A percentile compares a stretch with the other conserved stretches of the same genome.
These are phyloP conservation scores for Starmerella apis DNA, from an alignment of 805 yeast species.

Conservation along the genomic window DNA sequence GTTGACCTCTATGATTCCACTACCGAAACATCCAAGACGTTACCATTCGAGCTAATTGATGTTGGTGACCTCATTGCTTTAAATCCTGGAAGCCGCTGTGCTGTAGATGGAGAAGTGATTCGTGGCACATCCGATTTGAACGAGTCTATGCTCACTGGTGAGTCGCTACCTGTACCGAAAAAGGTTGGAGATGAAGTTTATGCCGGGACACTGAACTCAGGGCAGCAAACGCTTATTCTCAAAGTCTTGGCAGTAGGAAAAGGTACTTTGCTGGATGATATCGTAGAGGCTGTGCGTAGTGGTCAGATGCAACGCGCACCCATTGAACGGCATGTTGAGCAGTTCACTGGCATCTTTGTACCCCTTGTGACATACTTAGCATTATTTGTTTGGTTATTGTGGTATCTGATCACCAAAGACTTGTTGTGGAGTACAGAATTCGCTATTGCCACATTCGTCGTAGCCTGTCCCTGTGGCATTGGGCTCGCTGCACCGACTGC, in stretches of 20 bases:
- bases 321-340: constrained; percentile 59
- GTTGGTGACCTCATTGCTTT: constrained; percentile 69
- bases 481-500: constrained; percentile 84
- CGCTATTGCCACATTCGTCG: constrained; percentile 68
- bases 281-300: constrained; percentile 56
- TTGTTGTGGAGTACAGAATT: constrained; percentile 66
- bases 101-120: constrained; percentile 64
- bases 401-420: constrained; percentile 67
- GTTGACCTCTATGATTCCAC: constrained; percentile 24
- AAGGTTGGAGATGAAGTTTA: constrained; percentile 53
- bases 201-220: constrained; percentile 62
- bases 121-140: constrained; percentile 75
- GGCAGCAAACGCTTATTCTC: constrained; percentile 45
- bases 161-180: constrained; percentile 49
- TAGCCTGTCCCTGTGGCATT: constrained; percentile 80
- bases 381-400: constrained; percentile 53
- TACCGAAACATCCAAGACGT: not conserved
- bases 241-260: constrained; percentile 50
- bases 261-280: constrained; percentile 57
- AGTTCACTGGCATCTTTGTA: constrained; percentile 59
- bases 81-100: constrained; percentile 37
- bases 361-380: constrained; percentile 57
- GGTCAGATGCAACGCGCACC: constrained; percentile 69
- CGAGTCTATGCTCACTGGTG: constrained; percentile 88
- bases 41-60: constrained; percentile 43